Evolutionary conservation across 176 grass and related monocot genomes (phyloP), one percentile per base, ranked within the genome.

Genomic region (Typha latifolia): DNA sequence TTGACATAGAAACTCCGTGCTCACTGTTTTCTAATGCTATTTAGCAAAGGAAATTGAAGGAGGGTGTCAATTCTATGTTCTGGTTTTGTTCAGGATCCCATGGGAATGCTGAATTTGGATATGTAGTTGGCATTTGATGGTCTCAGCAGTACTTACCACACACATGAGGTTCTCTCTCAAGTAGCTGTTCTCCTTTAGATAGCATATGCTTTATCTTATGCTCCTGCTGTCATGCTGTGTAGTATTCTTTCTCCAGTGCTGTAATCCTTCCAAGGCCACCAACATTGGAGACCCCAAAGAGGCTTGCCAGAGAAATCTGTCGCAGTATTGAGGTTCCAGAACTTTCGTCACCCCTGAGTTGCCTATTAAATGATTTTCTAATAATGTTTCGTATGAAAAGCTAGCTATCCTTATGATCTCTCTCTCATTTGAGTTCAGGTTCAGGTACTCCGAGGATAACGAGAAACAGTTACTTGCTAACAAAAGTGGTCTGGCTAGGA

Each of bases 311-410:
- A 91, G 74, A 76, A 85, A 62, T 89, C 85, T 14, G 92, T 96
- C 22, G 74, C 92, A 18, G 92, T 96, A 12, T 91, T 87, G 92
- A 67, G 91, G 88, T 96, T 96, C 57, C 79, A 89, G 66, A 86
- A 96, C 82, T 96, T 91, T 82, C 79, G 91, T 48, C 82, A 81
- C 63, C 87, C 92, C 88, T 96, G 72, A 91, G 87, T 64, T 67
- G 27, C 2, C 3, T 29, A 22, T 26, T 12, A 26, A 0, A 13
- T 11, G 4, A 29, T 20, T 62, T 31, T 48, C 67, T 24, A 49
- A 66, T 4, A 22, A 48, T 20, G 24, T 62, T 5, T 31, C 22
- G 7, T 2, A 29, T 29, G 27, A 29, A 2, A 29, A 3, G n/a
- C n/a, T n/a, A 29, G 27, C 27, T 3, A 29, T 29, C 2, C 27